Evolutionary conservation across 768 basidiomycete genomes (phyloP).

Genomic region (Suillus cothurnatus): DNA sequence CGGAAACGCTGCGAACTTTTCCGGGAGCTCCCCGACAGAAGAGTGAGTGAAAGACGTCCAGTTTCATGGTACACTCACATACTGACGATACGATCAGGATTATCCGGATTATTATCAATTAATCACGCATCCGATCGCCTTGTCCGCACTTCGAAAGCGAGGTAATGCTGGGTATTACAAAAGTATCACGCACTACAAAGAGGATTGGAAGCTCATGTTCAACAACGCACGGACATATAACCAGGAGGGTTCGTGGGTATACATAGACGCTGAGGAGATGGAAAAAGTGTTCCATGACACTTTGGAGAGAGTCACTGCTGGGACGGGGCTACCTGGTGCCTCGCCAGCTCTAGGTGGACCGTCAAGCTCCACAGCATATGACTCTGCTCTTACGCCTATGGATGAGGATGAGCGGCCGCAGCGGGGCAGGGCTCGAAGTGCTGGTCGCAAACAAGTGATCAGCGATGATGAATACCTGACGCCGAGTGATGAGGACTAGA

Average conservation of each 20-base stretch:
- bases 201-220: slow-evolving; percentile 92
- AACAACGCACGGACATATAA: slow-evolving; percentile 93
- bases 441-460: slow-evolving; percentile 70
- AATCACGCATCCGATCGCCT: slow-evolving; percentile 85
- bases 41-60: slow-evolving; percentile 43
- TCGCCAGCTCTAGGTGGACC: slow-evolving; percentile 38
- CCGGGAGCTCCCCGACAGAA: slow-evolving; percentile 80
- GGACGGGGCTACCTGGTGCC: slow-evolving; percentile 77
- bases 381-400: slow-evolving; percentile 77
- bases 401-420: slow-evolving; percentile 75
- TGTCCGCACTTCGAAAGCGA: slow-evolving; percentile 84
- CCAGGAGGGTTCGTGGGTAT: slow-evolving; percentile 94
- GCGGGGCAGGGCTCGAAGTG: slow-evolving; percentile 57
- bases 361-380: slow-evolving; percentile 45
- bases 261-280: slow-evolving; percentile 92
- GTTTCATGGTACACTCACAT: slow-evolving; percentile 8
- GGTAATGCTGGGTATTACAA: slow-evolving; percentile 69
- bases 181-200: slow-evolving; percentile 66
- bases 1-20: slow-evolving; percentile 87
- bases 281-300: slow-evolving; percentile 82
- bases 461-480: slow-evolving; percentile 76
- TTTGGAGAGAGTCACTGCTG: slow-evolving; percentile 63
- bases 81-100: slow-evolving; percentile 48
- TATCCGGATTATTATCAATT: slow-evolving; percentile 94
- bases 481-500: slow-evolving; percentile 71